Base-by-base conservation (phyloP, 2,329 filamentous ascomycete species). In the Teratosphaeria gauchensis region DNA sequence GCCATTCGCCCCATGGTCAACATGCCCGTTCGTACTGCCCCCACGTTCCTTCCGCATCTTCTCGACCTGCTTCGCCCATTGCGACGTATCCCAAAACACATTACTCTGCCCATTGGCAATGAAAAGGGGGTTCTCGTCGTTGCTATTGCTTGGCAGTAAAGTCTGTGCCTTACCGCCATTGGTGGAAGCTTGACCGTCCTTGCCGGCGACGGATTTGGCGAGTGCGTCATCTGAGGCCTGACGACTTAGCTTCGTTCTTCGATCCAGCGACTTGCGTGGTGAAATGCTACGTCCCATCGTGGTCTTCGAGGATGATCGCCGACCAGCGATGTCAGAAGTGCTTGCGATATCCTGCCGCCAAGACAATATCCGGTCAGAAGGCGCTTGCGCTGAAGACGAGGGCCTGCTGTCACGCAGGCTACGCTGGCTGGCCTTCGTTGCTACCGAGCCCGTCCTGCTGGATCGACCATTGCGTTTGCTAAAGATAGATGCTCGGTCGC, bases 301-400 rank as follows among this genome's bases (percentile, higher is more conserved):
- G 24, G 60, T 59, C 48, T 66, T 70, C 0, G 57, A 61, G 1
- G 61, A 56, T 30, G 58, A 54, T 12, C 60, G 46, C 11, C 54
- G 53, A 19, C 69, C 42, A 58, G 73, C 74, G 32, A 78, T 71
- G 61, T 75, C 80, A 35, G 75, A 66, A 52, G 76, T 79, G 61
- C 79, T 80, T 4, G 78, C 76, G 58, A 89, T 81, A 12, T 81
- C 82, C 64, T 95, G 90, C 3, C 92, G 84, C 92, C 92, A 99
- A 55, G 84, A 88, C 63, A 95, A 81, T 64, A 96, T 96, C 16
- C 89, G 83, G 63, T 97, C 92, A 28, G 68, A 71, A 2, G 66
- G 66, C 28, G 24, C 52, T 1, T 71, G 66, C 68, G 59, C 65
- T 65, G 60, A 54, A 19, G n/a, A 48, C 42, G 42, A 48, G 19